Conservation (phyloP, 2,329 filamentous ascomycete genomes). For the Emericellopsis cladophorae region DNA sequence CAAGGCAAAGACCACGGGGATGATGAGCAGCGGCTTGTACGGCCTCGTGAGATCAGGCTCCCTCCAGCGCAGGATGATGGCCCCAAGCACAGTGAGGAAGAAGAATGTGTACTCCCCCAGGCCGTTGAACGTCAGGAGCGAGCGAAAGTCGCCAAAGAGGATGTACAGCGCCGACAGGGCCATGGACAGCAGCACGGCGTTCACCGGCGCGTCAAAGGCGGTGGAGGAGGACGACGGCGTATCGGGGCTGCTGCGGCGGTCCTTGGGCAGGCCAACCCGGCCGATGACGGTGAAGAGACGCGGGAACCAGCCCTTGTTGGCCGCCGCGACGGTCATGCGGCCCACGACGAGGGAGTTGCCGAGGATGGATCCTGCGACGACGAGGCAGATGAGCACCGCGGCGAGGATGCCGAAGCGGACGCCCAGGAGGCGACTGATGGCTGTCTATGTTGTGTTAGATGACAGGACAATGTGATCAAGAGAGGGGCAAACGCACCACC, state of each 20-base stretch:
- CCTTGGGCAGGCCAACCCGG: slow-evolving; percentile 18
- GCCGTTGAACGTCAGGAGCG: slow-evolving; percentile 47
- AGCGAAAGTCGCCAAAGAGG: slow-evolving; percentile 45
- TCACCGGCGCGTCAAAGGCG: slow-evolving; percentile 28
- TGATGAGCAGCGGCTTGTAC: slow-evolving; percentile 37
- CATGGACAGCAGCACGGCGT: slow-evolving; percentile 37
- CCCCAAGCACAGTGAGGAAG: slow-evolving; percentile 47
- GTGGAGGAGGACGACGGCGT: not conserved
- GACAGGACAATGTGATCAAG: not conserved
- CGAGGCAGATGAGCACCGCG: slow-evolving; percentile 44
- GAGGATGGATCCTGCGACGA: slow-evolving; percentile 48
- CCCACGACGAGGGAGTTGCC: slow-evolving; percentile 51
- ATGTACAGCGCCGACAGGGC: slow-evolving; percentile 43
- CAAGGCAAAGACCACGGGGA: slow-evolving; percentile 39
- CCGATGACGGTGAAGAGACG: slow-evolving; percentile 29
- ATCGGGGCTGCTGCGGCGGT: not conserved
- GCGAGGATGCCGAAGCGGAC: slow-evolving; percentile 37
- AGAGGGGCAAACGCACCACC: slow-evolving; percentile 32
- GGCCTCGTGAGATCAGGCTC: slow-evolving; percentile 42
- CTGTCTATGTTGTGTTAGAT: slow-evolving; percentile 26
- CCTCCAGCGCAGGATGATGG: slow-evolving; percentile 40
- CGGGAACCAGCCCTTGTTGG: slow-evolving; percentile 38
- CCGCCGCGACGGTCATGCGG: slow-evolving; percentile 47
- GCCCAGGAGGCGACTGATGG: slow-evolving; percentile 40
- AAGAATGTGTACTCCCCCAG: slow-evolving; percentile 51